A percentile compares a stretch with the other conserved stretches of the same genome.
These are phyloP conservation scores for Lasiodiplodia hormozganensis DNA, from an alignment of 2,329 filamentous ascomycete species.

Conservation along the genomic window DNA sequence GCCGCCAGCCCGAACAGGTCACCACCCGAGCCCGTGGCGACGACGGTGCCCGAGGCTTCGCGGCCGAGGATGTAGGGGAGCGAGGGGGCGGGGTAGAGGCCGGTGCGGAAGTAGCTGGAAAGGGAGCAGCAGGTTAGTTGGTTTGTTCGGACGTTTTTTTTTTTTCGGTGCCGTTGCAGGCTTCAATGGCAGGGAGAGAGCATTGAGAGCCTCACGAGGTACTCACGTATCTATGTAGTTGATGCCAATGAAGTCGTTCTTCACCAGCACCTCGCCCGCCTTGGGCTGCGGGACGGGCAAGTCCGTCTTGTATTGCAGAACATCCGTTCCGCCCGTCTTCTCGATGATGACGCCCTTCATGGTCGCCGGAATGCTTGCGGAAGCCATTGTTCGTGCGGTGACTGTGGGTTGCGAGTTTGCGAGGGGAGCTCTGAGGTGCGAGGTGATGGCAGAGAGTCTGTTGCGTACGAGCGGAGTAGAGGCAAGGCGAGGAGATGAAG, in stretches of 20 bases:
- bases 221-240: slow-evolving; percentile 86
- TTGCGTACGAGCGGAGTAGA: neutral
- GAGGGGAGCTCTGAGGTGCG: slow-evolving; percentile 14
- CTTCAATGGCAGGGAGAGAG: neutral
- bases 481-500: neutral
- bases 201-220: neutral
- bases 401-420: neutral
- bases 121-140: neutral
- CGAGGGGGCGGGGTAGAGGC: slow-evolving; percentile 73
- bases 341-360: slow-evolving; percentile 78
- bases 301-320: slow-evolving; percentile 73
- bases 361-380: slow-evolving; percentile 63
- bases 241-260: slow-evolving; percentile 79
- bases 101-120: slow-evolving; percentile 78
- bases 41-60: slow-evolving; percentile 77
- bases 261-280: slow-evolving; percentile 78
- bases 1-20: slow-evolving; percentile 71
- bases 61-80: slow-evolving; percentile 80
- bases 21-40: slow-evolving; percentile 65
- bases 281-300: slow-evolving; percentile 72
- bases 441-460: slow-evolving; percentile 16
- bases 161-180: neutral
- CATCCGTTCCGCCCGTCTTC: slow-evolving; percentile 74
- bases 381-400: slow-evolving; percentile 46
- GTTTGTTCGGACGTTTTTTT: neutral